These are phyloP conservation scores for Saccharomycopsis fermentans DNA, from an alignment of 805 yeast genomes.

Conservation along the genomic window DNA sequence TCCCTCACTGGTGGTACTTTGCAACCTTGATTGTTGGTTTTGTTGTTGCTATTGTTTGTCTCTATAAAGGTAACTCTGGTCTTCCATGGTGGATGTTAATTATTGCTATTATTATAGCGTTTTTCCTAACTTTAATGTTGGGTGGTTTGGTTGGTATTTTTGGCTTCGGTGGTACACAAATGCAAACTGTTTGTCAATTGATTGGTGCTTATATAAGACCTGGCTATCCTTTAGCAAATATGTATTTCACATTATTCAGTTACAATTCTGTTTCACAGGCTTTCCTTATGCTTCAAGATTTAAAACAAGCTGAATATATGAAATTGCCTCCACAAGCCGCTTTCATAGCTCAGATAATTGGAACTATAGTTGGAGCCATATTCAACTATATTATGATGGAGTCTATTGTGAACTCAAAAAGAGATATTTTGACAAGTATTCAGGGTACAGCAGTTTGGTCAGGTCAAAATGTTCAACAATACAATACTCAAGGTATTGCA, in stretches of 20 bases:
- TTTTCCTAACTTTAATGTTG: conserved; percentile 44
- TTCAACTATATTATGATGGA: conserved; percentile 24
- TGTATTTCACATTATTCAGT: conserved; percentile 45
- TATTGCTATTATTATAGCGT: conserved; percentile 28
- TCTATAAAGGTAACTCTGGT: conserved; percentile 44
- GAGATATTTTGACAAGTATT: conserved; percentile 23
- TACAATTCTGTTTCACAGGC: conserved; percentile 47
- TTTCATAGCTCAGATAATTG: conserved; percentile 35
- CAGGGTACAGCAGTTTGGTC: conserved; percentile 28
- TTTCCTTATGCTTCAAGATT: conserved; percentile 38
- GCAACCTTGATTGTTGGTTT: conserved; percentile 32
- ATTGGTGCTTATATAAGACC: conserved; percentile 54
- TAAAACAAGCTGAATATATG: conserved; percentile 47
- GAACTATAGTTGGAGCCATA: conserved; percentile 32
- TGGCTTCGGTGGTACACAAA: conserved; percentile 32
- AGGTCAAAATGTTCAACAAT: conserved; percentile 28
- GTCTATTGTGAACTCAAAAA: conserved; percentile 25
- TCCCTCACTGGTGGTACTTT: conserved; percentile 65
- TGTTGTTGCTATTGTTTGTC: conserved; percentile 27
- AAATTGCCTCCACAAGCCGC: conserved; percentile 48
- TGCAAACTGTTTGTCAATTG: conserved; percentile 43
- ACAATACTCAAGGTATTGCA: conserved; percentile 27
- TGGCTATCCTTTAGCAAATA: conserved; percentile 42
- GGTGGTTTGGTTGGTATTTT: conserved; percentile 48
- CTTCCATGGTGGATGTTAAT: conserved; percentile 51